phyloP scores from a whole-genome alignment of 495 filamentous ascomycete species.

The Lasiosphaeriaceae sp. region DNA sequence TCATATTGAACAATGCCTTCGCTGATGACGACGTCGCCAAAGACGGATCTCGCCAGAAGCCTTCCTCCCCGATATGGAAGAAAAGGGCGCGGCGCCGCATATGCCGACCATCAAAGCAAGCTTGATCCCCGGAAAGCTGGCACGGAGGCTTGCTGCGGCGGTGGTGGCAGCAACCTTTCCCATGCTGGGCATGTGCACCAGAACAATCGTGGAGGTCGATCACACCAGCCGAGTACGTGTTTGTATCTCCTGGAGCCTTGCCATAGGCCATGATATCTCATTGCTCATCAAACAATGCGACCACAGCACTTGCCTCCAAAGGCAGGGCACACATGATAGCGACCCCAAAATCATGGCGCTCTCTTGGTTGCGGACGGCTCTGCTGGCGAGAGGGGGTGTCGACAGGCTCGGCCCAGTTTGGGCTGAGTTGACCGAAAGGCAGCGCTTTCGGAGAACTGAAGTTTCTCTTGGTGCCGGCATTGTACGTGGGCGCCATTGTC shows the following conservation, averaged over 20 bases:
- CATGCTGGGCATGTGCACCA: conserved; percentile 30
- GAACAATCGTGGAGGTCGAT: conserved; percentile 34
- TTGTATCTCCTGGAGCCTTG: conserved; percentile 20
- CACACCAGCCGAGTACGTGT: conserved; percentile 34
- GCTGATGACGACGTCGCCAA: conserved; percentile 45
- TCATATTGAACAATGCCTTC: conserved; percentile 33
- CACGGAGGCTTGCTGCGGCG: conserved; percentile 22
- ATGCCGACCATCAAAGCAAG: conserved; percentile 26
- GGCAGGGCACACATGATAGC: conserved; percentile 33
- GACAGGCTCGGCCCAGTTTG: no score
- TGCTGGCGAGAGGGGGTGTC: background rate
- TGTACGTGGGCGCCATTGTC: no score
- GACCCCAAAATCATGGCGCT: conserved; percentile 19
- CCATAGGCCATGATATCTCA: conserved; percentile 20
- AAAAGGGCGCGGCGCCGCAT: conserved; percentile 25
- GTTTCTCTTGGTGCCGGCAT: no score
- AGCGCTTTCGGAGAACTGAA: no score
- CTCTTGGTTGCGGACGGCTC: background rate
- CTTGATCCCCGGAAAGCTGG: conserved; percentile 25
- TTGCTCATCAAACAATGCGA: conserved; percentile 18
- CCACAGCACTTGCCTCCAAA: conserved; percentile 28
- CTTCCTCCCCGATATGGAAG: background rate
- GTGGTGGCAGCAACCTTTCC: conserved; percentile 29
- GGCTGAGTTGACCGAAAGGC: no score
- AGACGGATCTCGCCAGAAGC: conserved; percentile 20